Percentiles rank a stretch among this genome's conserved stretches.
These are phyloP conservation scores for Tilletiaria anomala DNA, from an alignment of 1,284 basidiomycete genomes.

Conservation along the genomic window DNA sequence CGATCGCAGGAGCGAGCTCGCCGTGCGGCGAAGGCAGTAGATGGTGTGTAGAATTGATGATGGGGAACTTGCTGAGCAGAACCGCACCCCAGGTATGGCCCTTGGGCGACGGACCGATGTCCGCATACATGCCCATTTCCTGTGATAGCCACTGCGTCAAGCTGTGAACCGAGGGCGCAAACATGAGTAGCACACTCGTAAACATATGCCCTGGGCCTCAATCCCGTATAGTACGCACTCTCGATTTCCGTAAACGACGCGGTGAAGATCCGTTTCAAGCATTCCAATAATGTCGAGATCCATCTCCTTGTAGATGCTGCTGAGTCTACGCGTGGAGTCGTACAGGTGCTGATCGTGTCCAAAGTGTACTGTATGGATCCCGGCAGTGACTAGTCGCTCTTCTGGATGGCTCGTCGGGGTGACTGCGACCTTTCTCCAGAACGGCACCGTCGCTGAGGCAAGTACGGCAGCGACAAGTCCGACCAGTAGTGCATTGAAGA, in stretches of 20 bases:
- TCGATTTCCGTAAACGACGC: conserved; percentile 74
- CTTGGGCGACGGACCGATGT: conserved; percentile 70
- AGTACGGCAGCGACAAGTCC: not conserved
- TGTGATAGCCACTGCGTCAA: conserved; percentile 30
- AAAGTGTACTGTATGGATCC: conserved; percentile 61
- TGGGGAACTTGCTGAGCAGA: conserved; percentile 57
- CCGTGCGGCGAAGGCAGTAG: conserved; percentile 64
- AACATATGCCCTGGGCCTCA: no score
- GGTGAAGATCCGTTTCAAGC: conserved; percentile 70
- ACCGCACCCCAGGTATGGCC: conserved; percentile 64
- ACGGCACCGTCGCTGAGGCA: not conserved
- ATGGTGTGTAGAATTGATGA: conserved; percentile 75
- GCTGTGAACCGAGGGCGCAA: no score
- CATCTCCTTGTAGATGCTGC: conserved; percentile 49
- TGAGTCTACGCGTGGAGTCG: conserved; percentile 49
- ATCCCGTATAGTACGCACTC: conserved; percentile 46
- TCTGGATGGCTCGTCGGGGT: conserved; percentile 45
- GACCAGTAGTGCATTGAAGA: not conserved
- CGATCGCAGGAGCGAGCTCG: conserved; percentile 63
- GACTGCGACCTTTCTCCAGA: not conserved
- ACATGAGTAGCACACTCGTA: no score
- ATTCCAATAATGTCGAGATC: conserved; percentile 44
- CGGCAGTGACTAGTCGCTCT: conserved; percentile 61
- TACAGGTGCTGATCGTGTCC: conserved; percentile 31
- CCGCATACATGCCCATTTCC: conserved; percentile 59